Base-by-base conservation (phyloP, 1,284 basidiomycete genomes). In the Malassezia psittaci region DNA sequence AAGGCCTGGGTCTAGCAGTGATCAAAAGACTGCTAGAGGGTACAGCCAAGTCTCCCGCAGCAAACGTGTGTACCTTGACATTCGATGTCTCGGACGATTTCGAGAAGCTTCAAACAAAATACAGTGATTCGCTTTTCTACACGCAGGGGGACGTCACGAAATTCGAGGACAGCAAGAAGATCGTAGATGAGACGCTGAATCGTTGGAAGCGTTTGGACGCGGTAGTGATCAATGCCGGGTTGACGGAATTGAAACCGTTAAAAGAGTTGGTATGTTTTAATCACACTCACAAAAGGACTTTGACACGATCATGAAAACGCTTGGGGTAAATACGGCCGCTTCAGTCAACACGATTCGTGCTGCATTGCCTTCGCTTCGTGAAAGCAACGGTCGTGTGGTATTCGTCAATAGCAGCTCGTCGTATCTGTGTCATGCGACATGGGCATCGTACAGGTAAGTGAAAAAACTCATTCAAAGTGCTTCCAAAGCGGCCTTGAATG, bases 361-460 rank as follows among this genome's bases (percentile, higher is more conserved):
- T 6, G 77, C 83, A 5, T 76, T 89, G 3, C 86, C 88, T 5
- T 77, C 80, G 55, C 76, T 91, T 60, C 81, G 84, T 37, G 77
- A 79, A 62, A 48, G 69, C 0, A 36, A 40, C 1, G 88, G 86
- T 0, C 79, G 80, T 48, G 79, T 89, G 35, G 78, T 91, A 12
- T 86, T 90, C 62, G 80, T 90, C 24, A 87, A 84, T 64, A 87
- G 85, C 29, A 89, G 89, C 8, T 83, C 87, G 6, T 85, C 89
- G 5, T 79, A 80, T 3, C 83, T 84, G 39, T 80, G 79, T n/a
- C 79, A 70, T 0, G 75, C 82, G 0, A 83, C 82, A 0, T 90
- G 86, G 86, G 85, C 77, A 1, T 81, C 86, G 0, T 91, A 90
- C 75, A 87, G 83, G 55, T 57, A 29, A 19, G 57, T 54, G 12